These are phyloP conservation scores for Aschersonia sp. DNA, from an alignment of 2,329 filamentous ascomycete genomes.

Conservation along the genomic window DNA sequence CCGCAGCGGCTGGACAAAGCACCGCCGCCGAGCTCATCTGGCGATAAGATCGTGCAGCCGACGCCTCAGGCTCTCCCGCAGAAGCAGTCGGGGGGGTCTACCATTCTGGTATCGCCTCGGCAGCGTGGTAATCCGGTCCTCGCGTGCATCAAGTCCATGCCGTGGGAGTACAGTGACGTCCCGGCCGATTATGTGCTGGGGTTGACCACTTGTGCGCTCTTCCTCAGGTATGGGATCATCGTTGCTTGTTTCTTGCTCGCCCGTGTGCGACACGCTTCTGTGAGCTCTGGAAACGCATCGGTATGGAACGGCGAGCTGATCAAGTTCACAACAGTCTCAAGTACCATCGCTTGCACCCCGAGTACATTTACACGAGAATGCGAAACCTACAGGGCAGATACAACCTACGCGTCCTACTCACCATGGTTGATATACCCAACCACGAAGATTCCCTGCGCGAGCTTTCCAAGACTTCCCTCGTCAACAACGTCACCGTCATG, in stretches of 20 bases:
- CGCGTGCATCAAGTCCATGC: conserved; percentile 62
- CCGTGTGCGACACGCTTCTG: too few species aligned
- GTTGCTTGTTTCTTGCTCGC: too few species aligned
- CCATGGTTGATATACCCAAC: conserved; percentile 90
- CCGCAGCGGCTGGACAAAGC: conserved; percentile 42
- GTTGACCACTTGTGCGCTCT: conserved; percentile 76
- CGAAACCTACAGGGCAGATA: conserved; percentile 74
- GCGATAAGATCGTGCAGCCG: conserved; percentile 61
- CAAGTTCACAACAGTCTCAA: conserved; percentile 46
- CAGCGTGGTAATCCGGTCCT: conserved; percentile 94
- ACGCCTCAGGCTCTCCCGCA: conserved; percentile 73
- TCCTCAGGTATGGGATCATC: conserved; percentile 42
- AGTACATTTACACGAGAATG: conserved; percentile 94
- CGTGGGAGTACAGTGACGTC: conserved; percentile 98
- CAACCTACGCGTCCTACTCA: conserved; percentile 70
- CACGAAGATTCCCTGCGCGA: conserved; percentile 85
- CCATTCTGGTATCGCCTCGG: conserved; percentile 78
- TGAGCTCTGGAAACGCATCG: background rate
- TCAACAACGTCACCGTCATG: conserved; percentile 86
- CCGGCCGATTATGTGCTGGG: conserved; percentile 86
- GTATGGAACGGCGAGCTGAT: background rate
- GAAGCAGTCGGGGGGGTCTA: conserved; percentile 50
- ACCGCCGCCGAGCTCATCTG: conserved; percentile 23
- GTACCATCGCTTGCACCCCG: conserved; percentile 92
- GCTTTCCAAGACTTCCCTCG: conserved; percentile 77